Conservation (phyloP, 2,329 filamentous ascomycete genomes). For the Sarocladium brachiariae region DNA sequence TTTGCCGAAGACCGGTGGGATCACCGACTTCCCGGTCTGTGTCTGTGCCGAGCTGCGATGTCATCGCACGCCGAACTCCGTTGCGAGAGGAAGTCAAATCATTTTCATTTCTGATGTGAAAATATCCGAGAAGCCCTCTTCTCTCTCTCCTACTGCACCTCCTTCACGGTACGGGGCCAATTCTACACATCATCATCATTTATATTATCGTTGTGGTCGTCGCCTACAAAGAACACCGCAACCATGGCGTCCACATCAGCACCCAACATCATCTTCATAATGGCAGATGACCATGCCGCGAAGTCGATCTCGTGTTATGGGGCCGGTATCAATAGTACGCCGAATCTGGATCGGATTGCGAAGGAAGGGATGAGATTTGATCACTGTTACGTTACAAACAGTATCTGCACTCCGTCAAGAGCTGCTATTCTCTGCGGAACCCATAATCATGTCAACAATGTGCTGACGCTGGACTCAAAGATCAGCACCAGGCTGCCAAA, state of each 20-base stretch:
- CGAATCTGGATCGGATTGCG: constrained; percentile 43
- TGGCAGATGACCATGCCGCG: constrained; percentile 47
- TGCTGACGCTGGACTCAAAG: constrained; percentile 40
- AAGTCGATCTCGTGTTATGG: constrained; percentile 43
- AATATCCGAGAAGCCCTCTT: no score
- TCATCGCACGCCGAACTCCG: no score
- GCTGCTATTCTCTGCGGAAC: constrained; percentile 43
- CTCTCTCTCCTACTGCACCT: neutral
- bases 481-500: constrained; percentile 45
- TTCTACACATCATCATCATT: neutral
- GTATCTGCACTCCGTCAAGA: constrained; percentile 44
- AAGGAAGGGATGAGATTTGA: constrained; percentile 43
- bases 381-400: constrained; percentile 48
- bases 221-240: neutral
- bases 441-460: constrained; percentile 46
- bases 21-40: no score
- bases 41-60: no score
- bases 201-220: no score
- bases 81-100: no score
- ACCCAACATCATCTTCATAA: constrained; percentile 38
- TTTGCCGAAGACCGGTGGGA: no score
- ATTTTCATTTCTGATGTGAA: no score
- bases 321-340: constrained; percentile 43
- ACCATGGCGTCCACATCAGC: neutral
- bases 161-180: no score